Conservation (phyloP, 139 green algal species). For the Tetraselmis striata region DNA sequence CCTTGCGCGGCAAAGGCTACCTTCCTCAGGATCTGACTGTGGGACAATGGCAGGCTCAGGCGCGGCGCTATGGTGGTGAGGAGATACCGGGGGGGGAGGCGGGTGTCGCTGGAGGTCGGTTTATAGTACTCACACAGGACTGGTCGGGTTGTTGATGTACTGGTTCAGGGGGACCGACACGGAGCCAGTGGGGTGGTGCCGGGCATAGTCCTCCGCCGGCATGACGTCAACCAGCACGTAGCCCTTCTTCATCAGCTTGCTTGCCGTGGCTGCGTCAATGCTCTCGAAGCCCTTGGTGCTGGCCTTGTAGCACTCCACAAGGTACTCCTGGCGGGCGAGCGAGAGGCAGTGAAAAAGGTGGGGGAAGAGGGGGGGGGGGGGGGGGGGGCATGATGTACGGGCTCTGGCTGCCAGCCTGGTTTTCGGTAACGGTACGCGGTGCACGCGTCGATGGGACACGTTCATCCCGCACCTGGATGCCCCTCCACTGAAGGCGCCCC, state of each 20-base stretch:
- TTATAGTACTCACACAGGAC: neutral
- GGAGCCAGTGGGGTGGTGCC: neutral
- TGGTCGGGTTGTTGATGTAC: neutral
- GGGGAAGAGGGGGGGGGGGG: no score
- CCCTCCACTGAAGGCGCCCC: neutral
- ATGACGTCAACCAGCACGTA: neutral
- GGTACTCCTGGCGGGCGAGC: neutral
- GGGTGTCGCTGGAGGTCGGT: no score
- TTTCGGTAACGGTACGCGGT: no score
- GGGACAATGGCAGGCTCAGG: no score
- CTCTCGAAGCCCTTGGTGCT: neutral
- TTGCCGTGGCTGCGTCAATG: neutral
- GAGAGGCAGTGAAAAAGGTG: no score
- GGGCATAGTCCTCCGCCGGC: neutral
- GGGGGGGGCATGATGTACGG: no score
- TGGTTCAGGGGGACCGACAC: neutral
- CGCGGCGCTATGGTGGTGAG: no score
- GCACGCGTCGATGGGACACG: no score
- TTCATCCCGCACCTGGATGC: neutral
- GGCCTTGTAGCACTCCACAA: neutral
- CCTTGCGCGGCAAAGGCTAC: neutral
- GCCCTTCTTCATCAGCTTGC: neutral
- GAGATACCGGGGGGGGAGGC: no score
- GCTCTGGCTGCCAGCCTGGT: no score
- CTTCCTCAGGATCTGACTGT: neutral